Conservation (phyloP, 179 eudicot species). For the Actinidia chinensis region DNA sequence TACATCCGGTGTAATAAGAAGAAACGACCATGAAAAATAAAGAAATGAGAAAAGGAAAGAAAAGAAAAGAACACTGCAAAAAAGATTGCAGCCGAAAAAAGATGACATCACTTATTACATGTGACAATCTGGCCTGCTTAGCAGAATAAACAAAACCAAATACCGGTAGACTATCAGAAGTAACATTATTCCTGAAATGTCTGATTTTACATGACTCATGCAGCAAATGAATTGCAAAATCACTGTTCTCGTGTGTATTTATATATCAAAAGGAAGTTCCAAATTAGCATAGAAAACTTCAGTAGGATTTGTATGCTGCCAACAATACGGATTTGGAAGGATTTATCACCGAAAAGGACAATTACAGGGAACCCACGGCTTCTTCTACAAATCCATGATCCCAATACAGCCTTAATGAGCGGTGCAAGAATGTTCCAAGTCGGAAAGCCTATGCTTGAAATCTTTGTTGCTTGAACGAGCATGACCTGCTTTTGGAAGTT, state of each 20-base stretch:
- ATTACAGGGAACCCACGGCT: too few relatives aligned
- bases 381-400: too few relatives aligned
- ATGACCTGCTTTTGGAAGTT: too few relatives aligned
- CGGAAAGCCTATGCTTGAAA: too few relatives aligned
- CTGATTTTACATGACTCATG: neutral
- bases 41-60: neutral
- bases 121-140: neutral
- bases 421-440: too few relatives aligned
- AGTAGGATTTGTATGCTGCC: neutral
- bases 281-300: constrained; percentile 1
- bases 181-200: neutral
- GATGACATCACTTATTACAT: neutral
- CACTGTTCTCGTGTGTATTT: neutral
- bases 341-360: too few relatives aligned
- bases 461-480: too few relatives aligned
- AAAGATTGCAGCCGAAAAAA: neutral
- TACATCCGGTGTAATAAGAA: constrained; percentile 1
- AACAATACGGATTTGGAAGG: too few relatives aligned
- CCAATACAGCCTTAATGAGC: too few relatives aligned
- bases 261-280: neutral
- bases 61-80: neutral
- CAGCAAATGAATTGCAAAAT: constrained; percentile 10
- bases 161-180: neutral
- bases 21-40: neutral
- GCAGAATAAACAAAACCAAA: neutral